Evolutionary conservation across 2,329 filamentous ascomycete genomes (phyloP).

Genomic region (Tolypocladium endophyticum): DNA sequence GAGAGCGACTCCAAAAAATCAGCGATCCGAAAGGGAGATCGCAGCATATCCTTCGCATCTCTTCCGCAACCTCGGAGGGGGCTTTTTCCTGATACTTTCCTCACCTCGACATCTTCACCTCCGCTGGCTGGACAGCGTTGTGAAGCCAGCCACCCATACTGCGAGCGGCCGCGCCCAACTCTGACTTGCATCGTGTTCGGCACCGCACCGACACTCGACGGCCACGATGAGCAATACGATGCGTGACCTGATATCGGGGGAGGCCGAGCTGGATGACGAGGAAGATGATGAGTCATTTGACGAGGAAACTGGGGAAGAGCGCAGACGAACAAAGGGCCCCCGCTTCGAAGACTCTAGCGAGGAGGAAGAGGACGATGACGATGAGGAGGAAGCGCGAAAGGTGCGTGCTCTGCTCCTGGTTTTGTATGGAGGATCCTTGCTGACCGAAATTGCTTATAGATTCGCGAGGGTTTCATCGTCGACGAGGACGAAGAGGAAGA

Average conservation of each 20-base stretch:
- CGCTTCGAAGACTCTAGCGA: conserved; percentile 74
- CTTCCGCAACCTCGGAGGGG: conserved; percentile 4
- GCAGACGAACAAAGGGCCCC: conserved; percentile 25
- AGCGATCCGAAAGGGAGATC: conserved; percentile 8
- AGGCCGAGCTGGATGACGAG: conserved; percentile 77
- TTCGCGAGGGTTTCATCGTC: conserved; percentile 91
- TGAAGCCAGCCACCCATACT: background rate
- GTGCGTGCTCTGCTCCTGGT: conserved; percentile 33
- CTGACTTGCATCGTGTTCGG: background rate
- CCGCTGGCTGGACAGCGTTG: background rate
- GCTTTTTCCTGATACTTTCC: background rate
- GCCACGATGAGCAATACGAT: conserved; percentile 51
- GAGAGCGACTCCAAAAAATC: conserved; percentile 15
- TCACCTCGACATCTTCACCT: background rate
- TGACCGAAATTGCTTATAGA: conserved; percentile 35
- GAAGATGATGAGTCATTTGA: conserved; percentile 78
- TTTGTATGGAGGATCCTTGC: background rate
- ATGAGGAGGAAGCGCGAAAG: conserved; percentile 71
- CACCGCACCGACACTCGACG: background rate
- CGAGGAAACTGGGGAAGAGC: conserved; percentile 58
- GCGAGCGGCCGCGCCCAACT: background rate
- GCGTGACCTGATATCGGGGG: conserved; percentile 70
- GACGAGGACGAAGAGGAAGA: conserved; percentile 46
- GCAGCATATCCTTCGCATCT: conserved; percentile 1
- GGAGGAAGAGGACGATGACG: conserved; percentile 86